Percentiles rank a stretch among this genome's conserved stretches.
These are phyloP conservation scores for Myriangium duriaei DNA, from an alignment of 2,329 filamentous ascomycete genomes.

Conservation along the genomic window DNA sequence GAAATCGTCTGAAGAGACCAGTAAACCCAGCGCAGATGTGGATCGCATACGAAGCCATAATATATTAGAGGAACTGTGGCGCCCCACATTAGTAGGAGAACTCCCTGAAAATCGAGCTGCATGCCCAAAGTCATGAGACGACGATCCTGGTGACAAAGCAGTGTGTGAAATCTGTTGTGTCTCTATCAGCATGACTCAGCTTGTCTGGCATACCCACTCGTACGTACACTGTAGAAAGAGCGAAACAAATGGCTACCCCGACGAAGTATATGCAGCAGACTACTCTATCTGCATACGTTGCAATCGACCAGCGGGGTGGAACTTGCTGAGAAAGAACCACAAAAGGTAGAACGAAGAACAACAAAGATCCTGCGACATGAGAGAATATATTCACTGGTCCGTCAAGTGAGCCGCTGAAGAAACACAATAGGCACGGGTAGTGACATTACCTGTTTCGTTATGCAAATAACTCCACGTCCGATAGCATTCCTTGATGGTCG, in stretches of 20 bases:
- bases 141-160: slow-evolving; percentile 11
- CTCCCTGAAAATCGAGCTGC: slow-evolving; percentile 14
- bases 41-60: slow-evolving; percentile 14
- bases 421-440: background rate
- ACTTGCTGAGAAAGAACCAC: background rate
- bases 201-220: too few species aligned
- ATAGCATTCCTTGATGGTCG: slow-evolving; percentile 2
- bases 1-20: slow-evolving; percentile 9
- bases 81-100: slow-evolving; percentile 14
- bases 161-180: slow-evolving; percentile 13
- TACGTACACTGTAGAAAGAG: slow-evolving; percentile 11
- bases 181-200: background rate
- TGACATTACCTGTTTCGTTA: slow-evolving; percentile 4
- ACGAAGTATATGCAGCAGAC: slow-evolving; percentile 12
- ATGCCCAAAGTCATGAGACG: slow-evolving; percentile 7
- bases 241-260: slow-evolving; percentile 13
- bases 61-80: slow-evolving; percentile 14
- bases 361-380: slow-evolving; percentile 4
- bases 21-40: slow-evolving; percentile 8
- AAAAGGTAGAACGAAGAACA: slow-evolving; percentile 1
- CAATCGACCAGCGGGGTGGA: background rate
- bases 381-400: slow-evolving; percentile 9
- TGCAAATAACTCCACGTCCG: slow-evolving; percentile 1
- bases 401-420: background rate
- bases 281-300: slow-evolving; percentile 7